Percentiles rank a stretch among this genome's conserved stretches.
Evolutionary conservation across 2,329 filamentous ascomycete genomes (phyloP).

Genomic region (Akanthomyces lecanii): DNA sequence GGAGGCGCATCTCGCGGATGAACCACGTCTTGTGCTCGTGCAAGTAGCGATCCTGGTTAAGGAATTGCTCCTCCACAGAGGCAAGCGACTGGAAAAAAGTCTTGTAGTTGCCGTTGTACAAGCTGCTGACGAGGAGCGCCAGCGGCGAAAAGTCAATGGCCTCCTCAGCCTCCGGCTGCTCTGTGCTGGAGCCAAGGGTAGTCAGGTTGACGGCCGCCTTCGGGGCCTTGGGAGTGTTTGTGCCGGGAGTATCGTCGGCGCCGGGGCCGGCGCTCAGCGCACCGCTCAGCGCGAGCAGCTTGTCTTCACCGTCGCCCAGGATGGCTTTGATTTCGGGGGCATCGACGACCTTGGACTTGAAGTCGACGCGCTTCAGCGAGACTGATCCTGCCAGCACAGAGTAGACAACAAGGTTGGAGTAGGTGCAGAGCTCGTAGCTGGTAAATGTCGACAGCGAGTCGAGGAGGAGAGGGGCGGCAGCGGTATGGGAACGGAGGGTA

Average conservation of each 20-base stretch:
- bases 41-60: conserved; percentile 90
- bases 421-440: conserved; percentile 96
- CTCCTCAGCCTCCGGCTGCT: conserved; percentile 72
- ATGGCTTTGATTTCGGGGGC: conserved; percentile 98
- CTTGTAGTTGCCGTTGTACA: conserved; percentile 93
- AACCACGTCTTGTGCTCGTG: conserved; percentile 97
- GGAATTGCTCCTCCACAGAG: conserved; percentile 86
- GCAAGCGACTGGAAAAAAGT: conserved; percentile 88
- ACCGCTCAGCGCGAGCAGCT: conserved; percentile 75
- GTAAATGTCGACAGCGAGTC: conserved; percentile 98
- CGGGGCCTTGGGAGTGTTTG: conserved; percentile 48
- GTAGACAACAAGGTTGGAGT: conserved; percentile 91
- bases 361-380: conserved; percentile 92
- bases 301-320: conserved; percentile 83
- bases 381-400: conserved; percentile 92
- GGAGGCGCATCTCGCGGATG: conserved; percentile 94
- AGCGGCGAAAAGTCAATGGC: conserved; percentile 87
- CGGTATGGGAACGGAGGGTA: conserved; percentile 84
- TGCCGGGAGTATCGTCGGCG: conserved; percentile 71
- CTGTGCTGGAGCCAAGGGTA: conserved; percentile 67
- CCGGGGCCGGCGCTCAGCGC: conserved; percentile 76
- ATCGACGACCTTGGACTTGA: conserved; percentile 98
- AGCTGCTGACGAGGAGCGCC: conserved; percentile 79
- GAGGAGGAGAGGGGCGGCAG: conserved; percentile 86
- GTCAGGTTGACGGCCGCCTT: conserved; percentile 80